Conservation (phyloP, 169 alveolate species). For the Ichthyophthirius multifiliis region DNA sequence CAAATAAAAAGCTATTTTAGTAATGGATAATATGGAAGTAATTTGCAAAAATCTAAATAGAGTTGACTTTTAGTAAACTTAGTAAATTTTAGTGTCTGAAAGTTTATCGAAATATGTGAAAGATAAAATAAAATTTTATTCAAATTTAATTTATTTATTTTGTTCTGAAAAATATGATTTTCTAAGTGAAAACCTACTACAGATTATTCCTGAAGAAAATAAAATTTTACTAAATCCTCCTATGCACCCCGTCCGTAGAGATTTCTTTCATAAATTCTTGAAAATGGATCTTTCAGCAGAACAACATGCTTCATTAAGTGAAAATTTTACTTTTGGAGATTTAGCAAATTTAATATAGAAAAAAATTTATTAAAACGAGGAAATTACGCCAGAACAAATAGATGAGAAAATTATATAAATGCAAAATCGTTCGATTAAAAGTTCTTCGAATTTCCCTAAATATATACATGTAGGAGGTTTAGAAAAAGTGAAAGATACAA, state of each 20-base stretch:
- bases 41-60: constrained; percentile 4
- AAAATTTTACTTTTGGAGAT: too few species aligned
- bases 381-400: too few species aligned
- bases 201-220: neutral
- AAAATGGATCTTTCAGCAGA: too few species aligned
- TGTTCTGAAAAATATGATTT: neutral
- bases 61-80: neutral
- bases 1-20: neutral
- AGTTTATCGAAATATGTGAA: neutral
- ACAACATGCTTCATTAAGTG: too few species aligned
- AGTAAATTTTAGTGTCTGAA: neutral
- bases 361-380: too few species aligned
- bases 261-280: too few species aligned
- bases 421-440: neutral
- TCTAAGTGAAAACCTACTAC: neutral
- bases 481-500: constrained; percentile 38
- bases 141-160: neutral
- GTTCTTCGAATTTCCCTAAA: neutral
- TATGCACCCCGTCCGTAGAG: too few species aligned
- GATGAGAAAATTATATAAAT: neutral
- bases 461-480: constrained; percentile 37
- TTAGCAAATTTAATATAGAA: too few species aligned
- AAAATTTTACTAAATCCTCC: neutral
- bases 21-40: neutral
- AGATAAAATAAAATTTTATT: constrained; percentile 6